phyloP scores from a whole-genome alignment of 2,329 filamentous ascomycete genomes.

The Gaeumannomyces sp. region DNA sequence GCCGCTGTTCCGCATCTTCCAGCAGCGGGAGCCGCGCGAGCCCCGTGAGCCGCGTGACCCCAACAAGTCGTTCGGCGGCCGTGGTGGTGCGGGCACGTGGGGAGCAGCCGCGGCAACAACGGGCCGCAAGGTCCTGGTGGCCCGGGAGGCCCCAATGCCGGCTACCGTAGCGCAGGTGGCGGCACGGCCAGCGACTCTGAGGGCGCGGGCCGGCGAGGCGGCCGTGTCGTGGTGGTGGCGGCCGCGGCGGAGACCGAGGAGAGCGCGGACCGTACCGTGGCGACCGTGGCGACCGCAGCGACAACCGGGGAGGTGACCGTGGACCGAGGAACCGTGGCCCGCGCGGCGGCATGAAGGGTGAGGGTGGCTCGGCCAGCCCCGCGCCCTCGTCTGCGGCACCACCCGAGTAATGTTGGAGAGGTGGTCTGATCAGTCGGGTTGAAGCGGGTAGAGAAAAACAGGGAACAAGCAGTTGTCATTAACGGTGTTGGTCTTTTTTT shows the following conservation, averaged over 20 bases:
- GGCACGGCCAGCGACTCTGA: constrained; percentile 68
- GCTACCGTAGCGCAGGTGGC: constrained; percentile 70
- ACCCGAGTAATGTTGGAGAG: not conserved
- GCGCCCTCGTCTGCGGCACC: constrained; percentile 47
- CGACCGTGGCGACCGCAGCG: constrained; percentile 51
- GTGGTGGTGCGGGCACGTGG: constrained; percentile 63
- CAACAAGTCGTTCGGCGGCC: constrained; percentile 31
- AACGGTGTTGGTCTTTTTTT: not conserved
- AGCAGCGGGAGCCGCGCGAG: constrained; percentile 47
- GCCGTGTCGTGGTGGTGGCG: constrained; percentile 50
- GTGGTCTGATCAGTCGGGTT: not conserved
- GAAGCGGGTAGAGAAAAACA: not conserved
- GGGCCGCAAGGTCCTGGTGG: not conserved
- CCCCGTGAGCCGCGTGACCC: constrained; percentile 38
- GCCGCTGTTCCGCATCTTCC: constrained; percentile 78
- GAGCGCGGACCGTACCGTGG: constrained; percentile 46
- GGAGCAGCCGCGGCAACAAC: constrained; percentile 51
- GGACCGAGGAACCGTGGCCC: constrained; percentile 49
- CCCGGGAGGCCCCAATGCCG: constrained; percentile 46
- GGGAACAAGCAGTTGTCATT: not conserved
- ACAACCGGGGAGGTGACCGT: constrained; percentile 45
- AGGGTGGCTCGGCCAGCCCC: constrained; percentile 50
- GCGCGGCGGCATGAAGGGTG: constrained; percentile 27
- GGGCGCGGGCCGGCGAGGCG: constrained; percentile 46
- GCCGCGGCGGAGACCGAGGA: constrained; percentile 43